phyloP scores from a whole-genome alignment of 2,329 filamentous ascomycete genomes.

The Fusarium dlaminii region DNA sequence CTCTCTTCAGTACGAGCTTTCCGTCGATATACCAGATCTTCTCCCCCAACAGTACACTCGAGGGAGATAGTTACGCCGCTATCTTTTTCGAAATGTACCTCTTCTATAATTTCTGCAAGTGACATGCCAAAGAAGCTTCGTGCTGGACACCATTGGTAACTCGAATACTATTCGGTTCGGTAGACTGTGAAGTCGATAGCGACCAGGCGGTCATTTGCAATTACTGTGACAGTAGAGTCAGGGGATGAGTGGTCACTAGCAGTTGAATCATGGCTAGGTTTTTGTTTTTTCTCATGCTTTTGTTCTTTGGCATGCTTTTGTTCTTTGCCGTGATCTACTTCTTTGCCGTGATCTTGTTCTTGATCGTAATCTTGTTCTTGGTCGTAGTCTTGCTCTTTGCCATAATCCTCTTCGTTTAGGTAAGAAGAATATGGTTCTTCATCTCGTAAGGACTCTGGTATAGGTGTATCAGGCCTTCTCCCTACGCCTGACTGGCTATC shows the following conservation, averaged over 20 bases:
- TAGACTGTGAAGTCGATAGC: neutral
- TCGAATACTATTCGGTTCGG: neutral
- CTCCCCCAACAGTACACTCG: neutral
- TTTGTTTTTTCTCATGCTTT: neutral
- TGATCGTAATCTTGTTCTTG: neutral
- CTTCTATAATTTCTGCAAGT: neutral
- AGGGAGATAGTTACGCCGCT: neutral
- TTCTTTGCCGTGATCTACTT: too few relatives aligned
- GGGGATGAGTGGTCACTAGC: neutral
- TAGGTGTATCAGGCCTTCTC: neutral
- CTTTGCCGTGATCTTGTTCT: neutral
- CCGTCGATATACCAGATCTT: neutral
- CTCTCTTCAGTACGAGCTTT: neutral
- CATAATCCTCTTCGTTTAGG: neutral
- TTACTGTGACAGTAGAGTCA: neutral
- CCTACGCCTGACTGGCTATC: neutral
- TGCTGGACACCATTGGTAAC: neutral
- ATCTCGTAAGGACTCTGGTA: neutral
- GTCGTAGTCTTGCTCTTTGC: neutral
- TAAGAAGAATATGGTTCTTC: neutral
- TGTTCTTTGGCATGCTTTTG: neutral
- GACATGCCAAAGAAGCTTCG: neutral
- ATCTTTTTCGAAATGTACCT: neutral
- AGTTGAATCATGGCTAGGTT: neutral
- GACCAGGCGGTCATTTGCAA: neutral